These are phyloP conservation scores for Helianthus tuberosus DNA, from an alignment of 129 eudicot genomes.

Conservation along the genomic window DNA sequence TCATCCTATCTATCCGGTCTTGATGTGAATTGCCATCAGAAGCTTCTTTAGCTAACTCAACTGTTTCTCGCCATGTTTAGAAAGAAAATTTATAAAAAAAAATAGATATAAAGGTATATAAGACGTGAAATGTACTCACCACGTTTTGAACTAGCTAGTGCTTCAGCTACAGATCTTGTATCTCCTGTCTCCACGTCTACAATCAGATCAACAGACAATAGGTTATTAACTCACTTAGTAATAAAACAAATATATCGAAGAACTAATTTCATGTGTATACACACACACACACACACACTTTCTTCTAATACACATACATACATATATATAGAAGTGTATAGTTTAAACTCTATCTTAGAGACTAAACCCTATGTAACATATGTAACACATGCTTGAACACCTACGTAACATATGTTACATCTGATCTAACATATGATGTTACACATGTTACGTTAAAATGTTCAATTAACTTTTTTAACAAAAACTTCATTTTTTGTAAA, in stretches of 20 bases:
- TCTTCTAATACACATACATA: not conserved
- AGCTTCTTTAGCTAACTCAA: conserved; percentile 77
- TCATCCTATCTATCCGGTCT: conserved; percentile 62
- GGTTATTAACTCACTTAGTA: not conserved
- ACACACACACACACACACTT: too few species aligned
- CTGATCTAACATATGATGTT: too few species aligned
- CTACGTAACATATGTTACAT: too few species aligned
- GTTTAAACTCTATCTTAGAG: too few species aligned
- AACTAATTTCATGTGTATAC: too few species aligned
- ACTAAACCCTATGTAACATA: too few species aligned
- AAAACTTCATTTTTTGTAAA: too few species aligned
- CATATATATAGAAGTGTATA: not conserved
- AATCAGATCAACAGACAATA: conserved; percentile 15
- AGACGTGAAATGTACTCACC: conserved; percentile 42
- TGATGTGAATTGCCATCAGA: conserved; percentile 46
- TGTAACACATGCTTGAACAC: too few species aligned
- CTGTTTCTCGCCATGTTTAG: conserved; percentile 44
- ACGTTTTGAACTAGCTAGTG: conserved; percentile 77
- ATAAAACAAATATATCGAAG: not conserved
- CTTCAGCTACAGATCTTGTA: conserved; percentile 89
- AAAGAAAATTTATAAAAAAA: not conserved
- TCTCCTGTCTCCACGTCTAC: conserved; percentile 80
- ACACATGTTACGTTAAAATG: too few species aligned
- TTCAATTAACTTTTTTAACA: too few species aligned
- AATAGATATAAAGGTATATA: not conserved